Evolutionary conservation across 768 basidiomycete genomes (phyloP).

Genomic region (Mycena capillaripes): DNA sequence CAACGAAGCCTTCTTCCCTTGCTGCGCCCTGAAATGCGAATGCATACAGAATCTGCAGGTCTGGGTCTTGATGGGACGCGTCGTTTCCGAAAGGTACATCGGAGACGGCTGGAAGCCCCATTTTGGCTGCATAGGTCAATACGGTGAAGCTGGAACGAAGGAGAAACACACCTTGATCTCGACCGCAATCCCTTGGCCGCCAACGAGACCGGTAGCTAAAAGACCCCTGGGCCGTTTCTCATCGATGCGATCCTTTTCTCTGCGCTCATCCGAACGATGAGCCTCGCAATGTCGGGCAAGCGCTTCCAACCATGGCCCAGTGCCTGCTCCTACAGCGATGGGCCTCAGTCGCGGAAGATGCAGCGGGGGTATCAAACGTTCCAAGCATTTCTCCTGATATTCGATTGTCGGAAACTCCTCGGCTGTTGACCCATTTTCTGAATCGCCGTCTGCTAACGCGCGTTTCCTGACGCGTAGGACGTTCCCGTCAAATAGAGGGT

Average conservation of each 20-base stretch:
- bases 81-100: slow-evolving; percentile 70
- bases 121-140: slow-evolving; percentile 78
- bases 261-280: slow-evolving; percentile 70
- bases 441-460: background rate
- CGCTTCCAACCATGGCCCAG: slow-evolving; percentile 67
- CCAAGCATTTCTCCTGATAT: slow-evolving; percentile 78
- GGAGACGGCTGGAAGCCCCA: slow-evolving; percentile 92
- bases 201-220: slow-evolving; percentile 86
- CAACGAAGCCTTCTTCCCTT: slow-evolving; percentile 53
- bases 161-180: slow-evolving; percentile 88
- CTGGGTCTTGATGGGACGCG: slow-evolving; percentile 69
- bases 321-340: slow-evolving; percentile 56
- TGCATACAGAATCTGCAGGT: slow-evolving; percentile 97
- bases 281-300: slow-evolving; percentile 63
- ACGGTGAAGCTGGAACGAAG: background rate
- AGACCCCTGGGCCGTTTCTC: slow-evolving; percentile 66
- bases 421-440: slow-evolving; percentile 44
- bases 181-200: slow-evolving; percentile 74
- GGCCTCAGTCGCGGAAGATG: slow-evolving; percentile 71
- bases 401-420: slow-evolving; percentile 50
- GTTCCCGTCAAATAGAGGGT: slow-evolving; percentile 68
- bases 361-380: slow-evolving; percentile 70
- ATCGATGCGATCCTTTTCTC: slow-evolving; percentile 72
- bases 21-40: slow-evolving; percentile 62
- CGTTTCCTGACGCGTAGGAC: slow-evolving; percentile 86